Base-by-base conservation (phyloP, 2,329 filamentous ascomycete species). In the Fusarium graminum region DNA sequence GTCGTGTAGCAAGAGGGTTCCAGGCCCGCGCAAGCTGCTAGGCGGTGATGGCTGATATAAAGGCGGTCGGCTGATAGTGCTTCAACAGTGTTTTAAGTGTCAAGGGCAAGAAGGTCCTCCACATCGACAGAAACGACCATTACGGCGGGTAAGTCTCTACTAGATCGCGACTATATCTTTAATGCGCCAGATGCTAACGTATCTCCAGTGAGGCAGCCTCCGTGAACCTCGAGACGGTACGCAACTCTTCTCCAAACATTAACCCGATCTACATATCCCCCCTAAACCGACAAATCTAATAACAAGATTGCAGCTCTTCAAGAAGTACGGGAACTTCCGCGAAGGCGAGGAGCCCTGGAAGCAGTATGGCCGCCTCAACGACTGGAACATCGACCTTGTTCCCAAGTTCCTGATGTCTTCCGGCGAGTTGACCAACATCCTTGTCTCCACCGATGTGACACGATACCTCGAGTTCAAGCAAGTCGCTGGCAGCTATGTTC, bases 381-480 rank as follows among this genome's bases (percentile, higher is more conserved):
- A 98, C 86, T 99, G 95, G 95, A 98, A 97, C 85, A 96, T 99
- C 80, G 96, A 99, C 78, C 87, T 99, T 64, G 94, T 99, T 46
- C 94, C 95, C 72, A 99, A 99, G 86, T 90, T 99, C 75, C 88
- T 99, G 80, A 98, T 99, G 94, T 93, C 94, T 62, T 97, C 96
- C 67, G 95, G 95, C 80, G 94, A 99, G 83, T 86, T 99, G 77
- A 98, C 94, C 79, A 98, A 98, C 82, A 97, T 99, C 76, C 89
- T 99, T 77, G 93, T 97, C 67, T 97, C 94, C 50, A 98, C 94
- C 81, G 93, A 97, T 73, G 91, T 93, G 70, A 93, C 91, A 74
- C 86, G 90, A 80, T 94, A 94, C 80, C 90, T 96, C 75, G 92
- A 96, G 80, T 96, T 97, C 85, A 93, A 92, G 83, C 92, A 95